These are phyloP conservation scores for Misopates orontium DNA, from an alignment of 257 asterid species.

Conservation along the genomic window DNA sequence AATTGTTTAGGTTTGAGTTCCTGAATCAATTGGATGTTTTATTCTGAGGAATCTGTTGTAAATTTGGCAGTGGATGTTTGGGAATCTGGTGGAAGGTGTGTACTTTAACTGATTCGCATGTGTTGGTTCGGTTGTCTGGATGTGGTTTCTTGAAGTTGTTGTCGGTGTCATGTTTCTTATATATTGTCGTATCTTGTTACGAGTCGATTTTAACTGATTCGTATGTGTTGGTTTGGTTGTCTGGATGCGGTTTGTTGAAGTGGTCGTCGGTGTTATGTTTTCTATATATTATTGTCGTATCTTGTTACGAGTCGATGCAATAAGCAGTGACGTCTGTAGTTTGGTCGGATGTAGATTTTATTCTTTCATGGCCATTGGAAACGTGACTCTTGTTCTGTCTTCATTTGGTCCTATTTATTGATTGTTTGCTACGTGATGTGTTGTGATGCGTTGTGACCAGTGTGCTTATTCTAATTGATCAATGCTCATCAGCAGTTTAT, in stretches of 20 bases:
- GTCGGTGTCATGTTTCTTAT: background rate
- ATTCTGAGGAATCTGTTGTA: background rate
- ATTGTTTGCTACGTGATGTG: background rate
- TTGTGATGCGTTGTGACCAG: background rate
- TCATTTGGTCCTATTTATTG: background rate
- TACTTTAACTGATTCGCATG: background rate
- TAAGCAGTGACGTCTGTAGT: conserved; percentile 1
- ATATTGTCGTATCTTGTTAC: conserved; percentile 3
- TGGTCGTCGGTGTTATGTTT: background rate
- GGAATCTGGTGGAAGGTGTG: background rate
- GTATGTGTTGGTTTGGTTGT: no score
- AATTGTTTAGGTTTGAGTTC: background rate
- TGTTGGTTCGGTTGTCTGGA: background rate
- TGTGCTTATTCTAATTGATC: background rate
- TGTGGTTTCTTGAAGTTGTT: background rate
- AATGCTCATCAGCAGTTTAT: background rate
- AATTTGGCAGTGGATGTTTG: background rate
- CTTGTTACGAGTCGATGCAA: conserved; percentile 10
- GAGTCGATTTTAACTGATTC: no score
- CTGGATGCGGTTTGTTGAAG: background rate
- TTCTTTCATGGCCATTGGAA: background rate
- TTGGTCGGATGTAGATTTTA: background rate
- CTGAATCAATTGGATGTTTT: conserved; percentile 23
- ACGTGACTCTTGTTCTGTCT: conserved; percentile 24
- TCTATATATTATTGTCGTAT: background rate